Evolutionary conservation across 2,329 filamentous ascomycete genomes (phyloP), one percentile per base, ranked within the genome.

Genomic region (Magnaporthiopsis incrustans): DNA sequence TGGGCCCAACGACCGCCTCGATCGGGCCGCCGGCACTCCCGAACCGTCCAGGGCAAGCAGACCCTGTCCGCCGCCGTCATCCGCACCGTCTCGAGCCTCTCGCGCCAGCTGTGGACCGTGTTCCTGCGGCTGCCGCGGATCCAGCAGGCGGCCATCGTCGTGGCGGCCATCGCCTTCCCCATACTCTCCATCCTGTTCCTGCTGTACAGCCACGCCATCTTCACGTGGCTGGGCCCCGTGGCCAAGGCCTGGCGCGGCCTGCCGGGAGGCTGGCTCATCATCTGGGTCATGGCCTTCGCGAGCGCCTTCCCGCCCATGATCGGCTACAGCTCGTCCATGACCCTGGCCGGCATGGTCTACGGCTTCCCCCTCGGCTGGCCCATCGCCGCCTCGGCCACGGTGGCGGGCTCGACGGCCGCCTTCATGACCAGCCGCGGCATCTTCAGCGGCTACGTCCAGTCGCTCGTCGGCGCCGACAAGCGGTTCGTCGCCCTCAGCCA

Each of bases 401-500:
- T 97, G 2, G 76, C 86, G 38, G 95, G 95, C 56, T 92, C 89
- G 26, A 87, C 90, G 1, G 86, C 82, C 59, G 89, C 92, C 0
- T 98, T 99, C 73, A 73, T 96, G 65, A 86, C 90, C 59, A 92
- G 89, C 63, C 83, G 95, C 67, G 91, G 90, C 6, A 76, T 97
- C 58, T 81, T 98, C 65, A 89, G 89, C 68, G 79, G 79, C 59
- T 93, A 93, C 73, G 93, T 98, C 33, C 82, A 92, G 70, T 82
- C 87, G 25, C 82, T 97, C 69, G 89, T 97, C 61, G 90, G 91
- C 64, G 82, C 84, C 68, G 94, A 99, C 77, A 89, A 87, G 73
- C 85, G 93, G 63, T 99, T 99, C 74, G 86, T 95, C 12, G 95
- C 95, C 5, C 83, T 99, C 32, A 86, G 90, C 27, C 84, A 97